Percentiles rank a stretch among this genome's conserved stretches.
phyloP scores from a whole-genome alignment of 352 stramenopile genomes.

The Globisporangium nodosum region DNA sequence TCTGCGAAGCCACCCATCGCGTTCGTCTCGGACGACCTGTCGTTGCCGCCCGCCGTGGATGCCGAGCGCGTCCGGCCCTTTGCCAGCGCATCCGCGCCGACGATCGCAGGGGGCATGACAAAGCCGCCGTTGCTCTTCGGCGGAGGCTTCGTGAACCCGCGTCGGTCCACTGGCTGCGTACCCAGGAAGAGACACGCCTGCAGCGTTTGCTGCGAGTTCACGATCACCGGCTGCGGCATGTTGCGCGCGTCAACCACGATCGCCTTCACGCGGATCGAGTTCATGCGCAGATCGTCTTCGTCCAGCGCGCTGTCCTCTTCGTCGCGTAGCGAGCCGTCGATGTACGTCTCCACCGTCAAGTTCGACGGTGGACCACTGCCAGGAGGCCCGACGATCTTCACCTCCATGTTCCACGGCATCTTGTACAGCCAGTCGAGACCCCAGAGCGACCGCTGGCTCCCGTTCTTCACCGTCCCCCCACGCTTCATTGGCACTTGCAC shows the following conservation, averaged over 20 bases:
- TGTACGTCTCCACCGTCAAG: constrained; percentile 85
- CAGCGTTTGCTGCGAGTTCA: constrained; percentile 85
- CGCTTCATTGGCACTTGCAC: constrained; percentile 83
- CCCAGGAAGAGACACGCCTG: constrained; percentile 84
- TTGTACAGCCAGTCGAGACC: constrained; percentile 86
- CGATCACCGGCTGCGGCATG: constrained; percentile 79
- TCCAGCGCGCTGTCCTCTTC: constrained; percentile 59
- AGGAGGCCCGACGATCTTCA: constrained; percentile 85
- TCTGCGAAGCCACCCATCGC: constrained; percentile 44
- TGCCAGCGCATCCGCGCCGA: constrained; percentile 50
- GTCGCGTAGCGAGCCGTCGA: constrained; percentile 73
- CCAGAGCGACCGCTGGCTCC: constrained; percentile 68
- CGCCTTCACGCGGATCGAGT: constrained; percentile 84
- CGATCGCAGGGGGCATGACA: constrained; percentile 43
- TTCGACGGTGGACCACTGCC: constrained; percentile 81
- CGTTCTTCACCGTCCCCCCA: constrained; percentile 55
- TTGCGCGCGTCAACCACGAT: constrained; percentile 86
- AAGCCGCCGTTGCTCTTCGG: constrained; percentile 85
- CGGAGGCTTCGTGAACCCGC: constrained; percentile 82
- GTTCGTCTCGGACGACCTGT: constrained; percentile 67
- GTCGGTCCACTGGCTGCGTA: constrained; percentile 79
- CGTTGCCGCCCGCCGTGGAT: constrained; percentile 37
- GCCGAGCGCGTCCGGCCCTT: constrained; percentile 57
- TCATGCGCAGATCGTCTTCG: constrained; percentile 81
- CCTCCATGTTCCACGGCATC: constrained; percentile 91